phyloP scores from a whole-genome alignment of 2,329 filamentous ascomycete species.

The Rutstroemia sp. region DNA sequence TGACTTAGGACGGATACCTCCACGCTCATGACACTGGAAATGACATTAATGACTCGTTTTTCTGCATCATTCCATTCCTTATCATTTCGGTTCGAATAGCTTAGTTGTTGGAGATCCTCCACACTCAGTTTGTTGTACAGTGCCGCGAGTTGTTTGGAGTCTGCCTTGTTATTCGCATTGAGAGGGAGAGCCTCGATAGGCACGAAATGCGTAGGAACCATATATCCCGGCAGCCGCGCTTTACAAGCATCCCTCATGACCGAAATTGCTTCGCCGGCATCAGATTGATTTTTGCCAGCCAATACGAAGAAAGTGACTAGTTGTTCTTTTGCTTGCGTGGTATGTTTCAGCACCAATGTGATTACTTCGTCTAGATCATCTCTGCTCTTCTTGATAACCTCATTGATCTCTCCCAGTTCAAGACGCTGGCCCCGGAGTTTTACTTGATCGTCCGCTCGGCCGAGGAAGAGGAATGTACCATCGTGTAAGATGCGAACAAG shows the following conservation, averaged over 20 bases:
- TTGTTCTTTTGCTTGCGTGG: conserved; percentile 68
- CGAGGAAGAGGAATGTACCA: conserved; percentile 78
- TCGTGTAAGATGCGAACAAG: conserved; percentile 76
- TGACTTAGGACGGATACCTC: conserved; percentile 38
- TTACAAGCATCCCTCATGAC: conserved; percentile 57
- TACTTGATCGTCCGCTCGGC: conserved; percentile 83
- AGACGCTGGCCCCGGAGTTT: conserved; percentile 85
- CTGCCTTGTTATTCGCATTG: conserved; percentile 84
- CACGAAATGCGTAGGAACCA: conserved; percentile 83
- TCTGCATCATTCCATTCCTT: conserved; percentile 34
- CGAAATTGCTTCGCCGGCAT: conserved; percentile 34
- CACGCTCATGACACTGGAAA: conserved; percentile 36
- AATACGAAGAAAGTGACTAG: conserved; percentile 68
- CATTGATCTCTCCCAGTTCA: conserved; percentile 87
- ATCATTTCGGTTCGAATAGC: conserved; percentile 28
- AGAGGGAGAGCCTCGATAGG: conserved; percentile 66
- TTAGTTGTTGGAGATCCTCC: conserved; percentile 53
- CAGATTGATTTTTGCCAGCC: conserved; percentile 15
- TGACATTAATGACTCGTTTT: conserved; percentile 41
- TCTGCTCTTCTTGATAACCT: conserved; percentile 62
- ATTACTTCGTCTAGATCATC: conserved; percentile 56
- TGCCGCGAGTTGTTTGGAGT: conserved; percentile 59
- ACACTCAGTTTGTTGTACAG: conserved; percentile 55
- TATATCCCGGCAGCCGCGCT: conserved; percentile 68
- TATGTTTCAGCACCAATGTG: conserved; percentile 68